phyloP scores from a whole-genome alignment of 176 grass and related monocot species.

The Cenchrus americanus region DNA sequence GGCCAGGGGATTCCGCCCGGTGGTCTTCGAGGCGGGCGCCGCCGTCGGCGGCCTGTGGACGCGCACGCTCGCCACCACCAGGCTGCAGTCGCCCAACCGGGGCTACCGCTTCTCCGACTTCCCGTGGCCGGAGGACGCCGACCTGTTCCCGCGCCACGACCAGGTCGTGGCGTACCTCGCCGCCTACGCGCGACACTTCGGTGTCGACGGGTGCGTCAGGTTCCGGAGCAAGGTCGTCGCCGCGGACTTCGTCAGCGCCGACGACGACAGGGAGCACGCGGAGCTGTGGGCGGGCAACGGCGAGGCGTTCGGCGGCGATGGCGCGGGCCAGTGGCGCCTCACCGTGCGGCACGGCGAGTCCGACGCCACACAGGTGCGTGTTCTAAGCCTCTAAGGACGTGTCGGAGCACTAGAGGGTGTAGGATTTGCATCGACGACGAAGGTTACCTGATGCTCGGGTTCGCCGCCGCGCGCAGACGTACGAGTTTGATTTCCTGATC shows the following conservation, averaged over 20 bases:
- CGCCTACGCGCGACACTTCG: conserved; percentile 79
- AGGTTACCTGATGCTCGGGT: not conserved
- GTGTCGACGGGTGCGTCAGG: conserved; percentile 50
- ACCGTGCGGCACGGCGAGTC: conserved; percentile 21
- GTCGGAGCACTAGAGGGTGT: not conserved
- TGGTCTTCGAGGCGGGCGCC: conserved; percentile 61
- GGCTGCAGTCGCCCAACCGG: conserved; percentile 52
- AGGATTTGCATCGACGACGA: no score
- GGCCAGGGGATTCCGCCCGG: conserved; percentile 60
- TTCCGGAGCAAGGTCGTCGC: conserved; percentile 48
- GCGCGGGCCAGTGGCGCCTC: conserved; percentile 36
- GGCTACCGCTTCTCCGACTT: conserved; percentile 72
- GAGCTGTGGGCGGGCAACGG: conserved; percentile 69
- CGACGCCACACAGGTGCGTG: not conserved
- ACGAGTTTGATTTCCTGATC: conserved; percentile 74
- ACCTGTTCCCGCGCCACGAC: conserved; percentile 46
- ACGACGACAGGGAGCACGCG: not conserved
- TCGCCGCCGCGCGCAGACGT: conserved; percentile 12
- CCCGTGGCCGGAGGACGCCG: conserved; percentile 64
- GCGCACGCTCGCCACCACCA: conserved; percentile 59
- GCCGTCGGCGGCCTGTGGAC: conserved; percentile 70
- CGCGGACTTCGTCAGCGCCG: conserved; percentile 50
- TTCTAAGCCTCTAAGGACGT: not conserved
- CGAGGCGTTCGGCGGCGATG: conserved; percentile 66
- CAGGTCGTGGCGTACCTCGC: conserved; percentile 66